Evolutionary conservation across 805 yeast species (phyloP).

Genomic region (Ogataea glucozyma): DNA sequence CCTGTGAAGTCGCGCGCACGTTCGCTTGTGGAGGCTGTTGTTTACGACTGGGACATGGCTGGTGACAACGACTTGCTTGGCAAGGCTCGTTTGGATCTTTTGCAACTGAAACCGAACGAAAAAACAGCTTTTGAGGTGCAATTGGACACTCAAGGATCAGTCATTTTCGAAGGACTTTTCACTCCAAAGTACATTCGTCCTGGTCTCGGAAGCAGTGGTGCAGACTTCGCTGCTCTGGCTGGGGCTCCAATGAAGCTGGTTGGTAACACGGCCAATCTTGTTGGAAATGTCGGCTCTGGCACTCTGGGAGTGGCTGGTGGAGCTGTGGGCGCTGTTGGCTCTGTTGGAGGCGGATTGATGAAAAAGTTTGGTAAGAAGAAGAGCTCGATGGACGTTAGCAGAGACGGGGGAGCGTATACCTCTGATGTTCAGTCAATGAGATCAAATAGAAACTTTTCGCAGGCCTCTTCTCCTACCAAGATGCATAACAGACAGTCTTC

Average conservation of each 20-base stretch:
- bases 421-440: slow-evolving; percentile 41
- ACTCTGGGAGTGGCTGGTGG: slow-evolving; percentile 44
- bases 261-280: slow-evolving; percentile 44
- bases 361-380: slow-evolving; percentile 22
- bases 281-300: slow-evolving; percentile 47
- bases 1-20: slow-evolving; percentile 66
- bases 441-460: slow-evolving; percentile 32
- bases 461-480: slow-evolving; percentile 17
- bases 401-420: no score
- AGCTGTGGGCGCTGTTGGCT: slow-evolving; percentile 43
- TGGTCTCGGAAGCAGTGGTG: slow-evolving; percentile 46
- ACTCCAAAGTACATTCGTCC: slow-evolving; percentile 70
- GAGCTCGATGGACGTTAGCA: slow-evolving; percentile 20
- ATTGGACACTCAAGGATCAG: slow-evolving; percentile 64
- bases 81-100: slow-evolving; percentile 48
- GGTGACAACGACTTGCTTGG: slow-evolving; percentile 69
- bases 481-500: slow-evolving; percentile 27
- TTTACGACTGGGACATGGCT: slow-evolving; percentile 78
- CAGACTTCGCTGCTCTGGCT: slow-evolving; percentile 46
- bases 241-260: slow-evolving; percentile 24
- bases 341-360: slow-evolving; percentile 37
- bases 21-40: slow-evolving; percentile 47
- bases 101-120: slow-evolving; percentile 47
- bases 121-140: slow-evolving; percentile 45
- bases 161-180: slow-evolving; percentile 56